phyloP scores from a whole-genome alignment of 202 grass and related monocot genomes.

The Brachypodium distachyon region DNA sequence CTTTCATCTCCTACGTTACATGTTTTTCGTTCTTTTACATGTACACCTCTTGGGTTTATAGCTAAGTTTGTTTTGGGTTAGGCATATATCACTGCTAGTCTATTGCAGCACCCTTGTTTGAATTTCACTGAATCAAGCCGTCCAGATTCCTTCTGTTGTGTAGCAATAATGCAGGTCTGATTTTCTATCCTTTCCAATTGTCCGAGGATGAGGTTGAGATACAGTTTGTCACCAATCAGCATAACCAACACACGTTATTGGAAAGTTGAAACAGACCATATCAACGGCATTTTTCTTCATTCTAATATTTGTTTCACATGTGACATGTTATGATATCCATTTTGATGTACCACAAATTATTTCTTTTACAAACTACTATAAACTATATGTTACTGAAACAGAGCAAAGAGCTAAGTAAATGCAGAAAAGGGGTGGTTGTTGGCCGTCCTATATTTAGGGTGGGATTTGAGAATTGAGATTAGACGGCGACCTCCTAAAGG shows the following conservation, averaged over 20 bases:
- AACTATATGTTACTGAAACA: conserved; percentile 24
- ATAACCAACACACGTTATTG: background rate
- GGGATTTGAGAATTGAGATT: too few relatives aligned
- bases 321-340: too few relatives aligned
- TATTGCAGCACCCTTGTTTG: background rate
- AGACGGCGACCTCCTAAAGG: too few relatives aligned
- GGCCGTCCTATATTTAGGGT: too few relatives aligned
- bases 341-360: background rate
- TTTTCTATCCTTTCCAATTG: conserved; percentile 70
- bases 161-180: conserved; percentile 83
- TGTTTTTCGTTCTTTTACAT: too few relatives aligned
- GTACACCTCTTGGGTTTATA: too few relatives aligned
- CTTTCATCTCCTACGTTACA: too few relatives aligned
- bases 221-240: conserved; percentile 80
- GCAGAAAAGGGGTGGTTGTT: too few relatives aligned
- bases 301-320: background rate
- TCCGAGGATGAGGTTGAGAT: conserved; percentile 66
- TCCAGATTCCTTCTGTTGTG: background rate
- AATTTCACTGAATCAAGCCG: background rate
- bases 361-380: too few relatives aligned
- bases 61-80: too few relatives aligned
- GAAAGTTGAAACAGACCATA: background rate
- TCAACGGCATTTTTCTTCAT: background rate
- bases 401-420: conserved; percentile 83
- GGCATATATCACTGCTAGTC: background rate